Evolutionary conservation across 768 basidiomycete genomes (phyloP), one percentile per base, ranked within the genome.

Genomic region (Tulasnella sp.): DNA sequence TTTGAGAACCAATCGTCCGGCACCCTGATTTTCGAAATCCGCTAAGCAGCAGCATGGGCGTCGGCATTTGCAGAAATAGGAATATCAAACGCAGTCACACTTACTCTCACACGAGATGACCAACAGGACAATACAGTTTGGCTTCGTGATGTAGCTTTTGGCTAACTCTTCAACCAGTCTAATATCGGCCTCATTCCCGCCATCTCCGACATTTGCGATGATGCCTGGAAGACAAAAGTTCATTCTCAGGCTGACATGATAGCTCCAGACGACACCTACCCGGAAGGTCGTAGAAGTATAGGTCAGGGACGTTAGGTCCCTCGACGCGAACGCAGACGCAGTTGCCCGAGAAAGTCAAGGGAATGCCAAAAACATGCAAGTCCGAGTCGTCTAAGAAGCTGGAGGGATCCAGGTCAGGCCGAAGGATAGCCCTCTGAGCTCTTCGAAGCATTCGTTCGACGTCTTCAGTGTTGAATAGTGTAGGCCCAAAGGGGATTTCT

Each of bases 1-100:
- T 19, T 85, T 74, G 82, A 90, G 91, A 0, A 92, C 90, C 0
- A 94, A 85, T n/a, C 88, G 86, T 79, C 92, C 90, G 0, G 93
- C 93, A 0, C 91, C 91, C 83, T 94, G 93, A 62, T 93, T 95
- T 81, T 94, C 92, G 34, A 92, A 93, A 81, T 95, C 93, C 76
- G 92, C 94, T 94, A 39, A 62, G 0, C 89, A 87, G 9, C 82
- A 84, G 0, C 83, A 80, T 0, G 92, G 87, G 0, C 87, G 84
- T 0, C 83, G 85, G 36, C 88, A 87, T 36, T 93, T 84, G 80
- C 93, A 92, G 0, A 89, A 86, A n/a, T n/a, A n/a, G n/a, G n/a
- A 71, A 90, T 88, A 14, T 93, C 90, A 79, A 88, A 84, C 0
- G 92, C 92, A 0, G 93, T 86, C 58, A 93, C 16, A 79, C 48